These are phyloP conservation scores for Sapria himalayana DNA, from an alignment of 345 rosid genomes.

Conservation along the genomic window DNA sequence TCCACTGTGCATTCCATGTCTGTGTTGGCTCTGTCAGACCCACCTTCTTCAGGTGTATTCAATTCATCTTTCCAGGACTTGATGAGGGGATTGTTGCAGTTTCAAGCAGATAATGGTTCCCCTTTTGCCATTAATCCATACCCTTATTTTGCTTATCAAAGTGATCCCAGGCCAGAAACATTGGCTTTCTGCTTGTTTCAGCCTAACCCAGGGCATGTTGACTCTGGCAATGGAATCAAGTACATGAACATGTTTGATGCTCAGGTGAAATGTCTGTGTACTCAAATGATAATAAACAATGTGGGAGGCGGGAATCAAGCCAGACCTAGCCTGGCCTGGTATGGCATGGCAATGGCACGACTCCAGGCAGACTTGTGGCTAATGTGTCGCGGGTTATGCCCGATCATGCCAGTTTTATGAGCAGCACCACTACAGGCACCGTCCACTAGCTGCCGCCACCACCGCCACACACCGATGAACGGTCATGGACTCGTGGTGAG, in stretches of 20 bases:
- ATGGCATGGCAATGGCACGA: no score
- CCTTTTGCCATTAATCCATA: constrained; percentile 78
- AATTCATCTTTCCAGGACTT: constrained; percentile 27
- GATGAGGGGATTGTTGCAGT: constrained; percentile 44
- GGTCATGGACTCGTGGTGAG: no score
- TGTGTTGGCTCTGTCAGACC: constrained; percentile 47
- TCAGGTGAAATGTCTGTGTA: constrained; percentile 57
- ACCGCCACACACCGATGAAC: no score
- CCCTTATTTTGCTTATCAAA: constrained; percentile 78
- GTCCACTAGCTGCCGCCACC: no score
- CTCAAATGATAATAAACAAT: no score
- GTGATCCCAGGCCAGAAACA: constrained; percentile 75
- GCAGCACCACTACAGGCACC: no score
- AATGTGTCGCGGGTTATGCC: no score
- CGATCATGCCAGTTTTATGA: no score
- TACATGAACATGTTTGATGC: constrained; percentile 99
- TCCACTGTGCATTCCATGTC: constrained; percentile 89
- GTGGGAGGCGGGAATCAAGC: no score
- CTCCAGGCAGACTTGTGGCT: no score
- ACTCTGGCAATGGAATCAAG: constrained; percentile 44
- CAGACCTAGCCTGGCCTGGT: no score
- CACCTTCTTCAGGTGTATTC: constrained; percentile 71
- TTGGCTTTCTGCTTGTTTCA: constrained; percentile 70
- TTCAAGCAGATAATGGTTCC: constrained; percentile 46
- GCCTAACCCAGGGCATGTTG: constrained; percentile 79